Percentiles rank a stretch among this genome's conserved stretches.
These are phyloP conservation scores for Ceratocystiopsis sp. DNA, from an alignment of 2,329 filamentous ascomycete species.

Conservation along the genomic window DNA sequence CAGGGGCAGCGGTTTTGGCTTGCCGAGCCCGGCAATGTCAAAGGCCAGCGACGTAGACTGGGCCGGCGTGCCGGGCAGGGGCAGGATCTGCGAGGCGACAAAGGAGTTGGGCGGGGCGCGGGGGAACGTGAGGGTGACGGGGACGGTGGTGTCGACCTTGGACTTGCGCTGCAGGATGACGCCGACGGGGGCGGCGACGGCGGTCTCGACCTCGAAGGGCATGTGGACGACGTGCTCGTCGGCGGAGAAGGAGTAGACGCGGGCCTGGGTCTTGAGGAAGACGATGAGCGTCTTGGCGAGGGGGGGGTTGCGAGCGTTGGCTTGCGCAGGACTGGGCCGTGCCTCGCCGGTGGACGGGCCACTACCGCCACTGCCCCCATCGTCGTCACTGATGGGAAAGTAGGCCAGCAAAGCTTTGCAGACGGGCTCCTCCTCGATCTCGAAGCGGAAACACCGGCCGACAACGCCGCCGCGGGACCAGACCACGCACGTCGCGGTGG, in stretches of 20 bases:
- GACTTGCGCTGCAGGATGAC: conserved; percentile 74
- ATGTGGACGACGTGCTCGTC: conserved; percentile 81
- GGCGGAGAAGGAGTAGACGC: conserved; percentile 81
- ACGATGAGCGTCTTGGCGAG: conserved; percentile 64
- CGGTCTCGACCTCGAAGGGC: conserved; percentile 83
- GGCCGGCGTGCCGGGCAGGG: conserved; percentile 11
- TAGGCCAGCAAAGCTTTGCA: conserved; percentile 73
- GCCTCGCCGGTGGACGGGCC: not conserved
- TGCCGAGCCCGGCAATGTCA: conserved; percentile 39
- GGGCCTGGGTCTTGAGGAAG: conserved; percentile 79
- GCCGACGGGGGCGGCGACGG: conserved; percentile 66
- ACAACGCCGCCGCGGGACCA: conserved; percentile 82
- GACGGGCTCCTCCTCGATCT: conserved; percentile 71
- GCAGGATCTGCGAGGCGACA: conserved; percentile 47
- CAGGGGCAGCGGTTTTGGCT: conserved; percentile 35
- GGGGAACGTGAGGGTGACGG: conserved; percentile 37
- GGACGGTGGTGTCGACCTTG: conserved; percentile 29
- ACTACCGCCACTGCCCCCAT: not conserved
- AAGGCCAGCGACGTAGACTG: conserved; percentile 31
- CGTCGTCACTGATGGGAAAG: conserved; percentile 37
- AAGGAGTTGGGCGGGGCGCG: conserved; percentile 71
- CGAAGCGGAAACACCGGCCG: conserved; percentile 71
- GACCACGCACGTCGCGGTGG: conserved; percentile 58
- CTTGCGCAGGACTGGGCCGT: too few relatives aligned
- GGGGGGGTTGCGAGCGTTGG: not conserved